These are phyloP conservation scores for Paratrypanosoma confusum DNA, from an alignment of 208 protist genomes.

Conservation along the genomic window DNA sequence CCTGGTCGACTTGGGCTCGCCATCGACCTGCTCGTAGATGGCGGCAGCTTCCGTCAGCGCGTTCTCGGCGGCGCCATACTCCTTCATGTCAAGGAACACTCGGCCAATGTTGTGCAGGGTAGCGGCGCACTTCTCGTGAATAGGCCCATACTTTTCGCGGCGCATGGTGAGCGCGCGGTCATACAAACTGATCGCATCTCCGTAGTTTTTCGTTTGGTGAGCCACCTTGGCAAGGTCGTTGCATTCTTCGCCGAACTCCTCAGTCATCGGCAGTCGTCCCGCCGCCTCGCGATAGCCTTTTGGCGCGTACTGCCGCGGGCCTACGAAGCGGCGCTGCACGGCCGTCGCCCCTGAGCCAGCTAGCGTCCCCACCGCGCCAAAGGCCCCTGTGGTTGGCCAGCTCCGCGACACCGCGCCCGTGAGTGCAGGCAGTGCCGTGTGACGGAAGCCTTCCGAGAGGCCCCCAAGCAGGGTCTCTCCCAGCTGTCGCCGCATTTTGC, in stretches of 20 bases:
- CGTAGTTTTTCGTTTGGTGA: slow-evolving; percentile 81
- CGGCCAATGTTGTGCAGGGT: slow-evolving; percentile 82
- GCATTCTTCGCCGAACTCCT: slow-evolving; percentile 81
- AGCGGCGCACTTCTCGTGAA: slow-evolving; percentile 70
- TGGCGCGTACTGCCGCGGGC: slow-evolving; percentile 71
- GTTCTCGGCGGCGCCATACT: slow-evolving; percentile 80
- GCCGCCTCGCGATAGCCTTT: slow-evolving; percentile 78
- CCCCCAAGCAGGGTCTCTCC: too few relatives aligned
- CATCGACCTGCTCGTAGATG: slow-evolving; percentile 80
- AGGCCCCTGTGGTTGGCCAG: too few relatives aligned
- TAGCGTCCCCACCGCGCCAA: too few relatives aligned
- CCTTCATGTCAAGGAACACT: slow-evolving; percentile 84
- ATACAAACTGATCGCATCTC: slow-evolving; percentile 78
- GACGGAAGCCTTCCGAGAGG: too few relatives aligned
- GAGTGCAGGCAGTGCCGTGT: too few relatives aligned
- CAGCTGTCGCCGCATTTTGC: too few relatives aligned
- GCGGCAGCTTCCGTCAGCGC: slow-evolving; percentile 79
- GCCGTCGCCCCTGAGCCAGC: slow-evolving; percentile 7
- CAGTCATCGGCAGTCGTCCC: slow-evolving; percentile 68
- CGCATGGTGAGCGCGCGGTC: slow-evolving; percentile 72
- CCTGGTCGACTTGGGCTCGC: slow-evolving; percentile 37
- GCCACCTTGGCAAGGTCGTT: slow-evolving; percentile 68
- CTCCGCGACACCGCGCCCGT: too few relatives aligned
- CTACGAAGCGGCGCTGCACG: slow-evolving; percentile 45
- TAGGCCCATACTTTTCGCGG: slow-evolving; percentile 72